These are phyloP conservation scores for Platismatia glauca DNA, from an alignment of 495 filamentous ascomycete species.

Conservation along the genomic window DNA sequence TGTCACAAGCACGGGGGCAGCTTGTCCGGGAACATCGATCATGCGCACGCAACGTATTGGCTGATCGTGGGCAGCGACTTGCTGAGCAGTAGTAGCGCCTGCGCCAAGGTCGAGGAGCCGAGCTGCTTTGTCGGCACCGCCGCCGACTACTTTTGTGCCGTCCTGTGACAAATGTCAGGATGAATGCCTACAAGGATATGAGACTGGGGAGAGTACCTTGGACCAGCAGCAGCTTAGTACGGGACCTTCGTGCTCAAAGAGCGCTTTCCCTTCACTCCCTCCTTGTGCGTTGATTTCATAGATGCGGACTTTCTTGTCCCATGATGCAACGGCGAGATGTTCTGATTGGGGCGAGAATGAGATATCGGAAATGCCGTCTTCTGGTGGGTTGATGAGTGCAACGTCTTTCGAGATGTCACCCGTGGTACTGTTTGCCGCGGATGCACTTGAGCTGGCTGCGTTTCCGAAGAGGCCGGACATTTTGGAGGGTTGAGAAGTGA, in stretches of 20 bases:
- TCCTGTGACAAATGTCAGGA: constrained; percentile 36
- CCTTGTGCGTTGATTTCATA: constrained; percentile 73
- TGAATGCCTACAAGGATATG: constrained; percentile 5
- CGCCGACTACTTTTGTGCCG: constrained; percentile 69
- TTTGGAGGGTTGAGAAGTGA: constrained; percentile 12
- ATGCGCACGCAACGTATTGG: constrained; percentile 74
- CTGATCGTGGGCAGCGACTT: constrained; percentile 70
- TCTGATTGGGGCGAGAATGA: constrained; percentile 70
- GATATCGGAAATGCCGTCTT: constrained; percentile 79
- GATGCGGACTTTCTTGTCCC: constrained; percentile 91
- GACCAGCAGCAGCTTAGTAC: constrained; percentile 76
- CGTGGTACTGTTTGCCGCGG: constrained; percentile 56
- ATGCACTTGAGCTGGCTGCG: constrained; percentile 35
- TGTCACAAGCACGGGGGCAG: constrained; percentile 63
- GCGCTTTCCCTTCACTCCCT: constrained; percentile 64
- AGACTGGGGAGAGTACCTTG: constrained; percentile 49
- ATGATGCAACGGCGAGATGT: constrained; percentile 75
- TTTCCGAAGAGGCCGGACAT: constrained; percentile 66
- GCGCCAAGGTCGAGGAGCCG: constrained; percentile 65
- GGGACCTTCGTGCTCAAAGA: constrained; percentile 67
- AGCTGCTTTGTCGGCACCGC: constrained; percentile 74
- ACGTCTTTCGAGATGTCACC: constrained; percentile 91
- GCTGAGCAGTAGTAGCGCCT: constrained; percentile 42
- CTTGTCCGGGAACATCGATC: constrained; percentile 49
- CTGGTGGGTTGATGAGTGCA: constrained; percentile 61